Conservation (phyloP, 495 filamentous ascomycete genomes). For the Penicillium crystallinum region DNA sequence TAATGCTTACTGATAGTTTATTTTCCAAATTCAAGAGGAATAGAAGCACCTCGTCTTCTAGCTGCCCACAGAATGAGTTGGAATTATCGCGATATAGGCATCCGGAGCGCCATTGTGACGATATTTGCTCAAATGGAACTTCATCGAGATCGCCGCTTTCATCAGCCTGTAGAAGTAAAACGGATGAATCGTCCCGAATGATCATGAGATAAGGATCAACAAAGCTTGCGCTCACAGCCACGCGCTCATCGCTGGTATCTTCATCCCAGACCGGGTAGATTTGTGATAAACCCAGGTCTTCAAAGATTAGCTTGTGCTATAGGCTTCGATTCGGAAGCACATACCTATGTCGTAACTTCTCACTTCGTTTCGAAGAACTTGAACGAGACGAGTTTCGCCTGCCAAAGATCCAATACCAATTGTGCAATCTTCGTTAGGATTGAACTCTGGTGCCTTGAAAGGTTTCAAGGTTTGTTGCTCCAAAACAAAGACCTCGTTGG, state of each 20-base stretch:
- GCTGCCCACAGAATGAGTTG: conserved; percentile 46
- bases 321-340: conserved; percentile 23
- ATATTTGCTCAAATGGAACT: conserved; percentile 50
- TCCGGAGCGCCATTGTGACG: conserved; percentile 69
- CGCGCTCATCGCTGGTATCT: conserved; percentile 70
- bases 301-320: conserved; percentile 4
- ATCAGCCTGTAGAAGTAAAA: conserved; percentile 70
- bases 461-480: conserved; percentile 26
- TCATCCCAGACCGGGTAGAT: conserved; percentile 90
- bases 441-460: conserved; percentile 65
- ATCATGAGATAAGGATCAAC: conserved; percentile 84
- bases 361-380: conserved; percentile 77
- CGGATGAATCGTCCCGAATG: conserved; percentile 72
- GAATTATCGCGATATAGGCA: conserved; percentile 69
- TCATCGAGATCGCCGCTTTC: conserved; percentile 82
- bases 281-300: conserved; percentile 78
- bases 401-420: conserved; percentile 76
- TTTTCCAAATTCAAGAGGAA: conserved; percentile 68
- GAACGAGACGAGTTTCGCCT: conserved; percentile 69
- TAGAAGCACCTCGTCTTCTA: conserved; percentile 51
- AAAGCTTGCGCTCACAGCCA: conserved; percentile 76
- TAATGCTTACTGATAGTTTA: conserved; percentile 62
- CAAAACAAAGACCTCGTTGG: conserved; percentile 35
- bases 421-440: conserved; percentile 76
- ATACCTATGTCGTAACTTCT: conserved; percentile 81